Percentiles rank a stretch among this genome's conserved stretches.
phyloP scores from a whole-genome alignment of 805 yeast genomes.

The Wickerhamomyces silvicola region DNA sequence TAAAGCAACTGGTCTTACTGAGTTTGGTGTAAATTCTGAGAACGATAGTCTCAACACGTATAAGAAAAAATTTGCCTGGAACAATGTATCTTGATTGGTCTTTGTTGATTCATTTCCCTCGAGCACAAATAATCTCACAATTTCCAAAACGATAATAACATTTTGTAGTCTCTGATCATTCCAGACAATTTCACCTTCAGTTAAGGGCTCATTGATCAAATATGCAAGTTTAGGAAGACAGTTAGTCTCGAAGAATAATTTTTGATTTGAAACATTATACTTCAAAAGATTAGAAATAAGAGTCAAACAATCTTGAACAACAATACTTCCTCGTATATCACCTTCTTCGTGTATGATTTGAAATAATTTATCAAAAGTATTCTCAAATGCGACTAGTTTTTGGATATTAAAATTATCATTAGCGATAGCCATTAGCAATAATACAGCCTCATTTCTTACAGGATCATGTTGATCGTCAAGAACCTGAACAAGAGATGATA shows the following conservation, averaged over 20 bases:
- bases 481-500: slow-evolving; percentile 62
- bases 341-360: slow-evolving; percentile 82
- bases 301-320: slow-evolving; percentile 87
- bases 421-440: slow-evolving; percentile 77
- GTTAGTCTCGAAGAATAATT: slow-evolving; percentile 77
- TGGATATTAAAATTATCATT: slow-evolving; percentile 82
- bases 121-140: slow-evolving; percentile 63
- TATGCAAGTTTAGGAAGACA: slow-evolving; percentile 61
- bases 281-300: slow-evolving; percentile 65
- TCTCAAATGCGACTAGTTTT: slow-evolving; percentile 90
- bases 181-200: slow-evolving; percentile 52
- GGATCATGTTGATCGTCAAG: slow-evolving; percentile 72
- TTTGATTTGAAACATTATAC: slow-evolving; percentile 87
- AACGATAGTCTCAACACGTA: slow-evolving; percentile 66
- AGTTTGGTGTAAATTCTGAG: slow-evolving; percentile 53
- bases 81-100: slow-evolving; percentile 55
- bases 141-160: slow-evolving; percentile 59
- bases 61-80: slow-evolving; percentile 56
- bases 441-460: slow-evolving; percentile 79
- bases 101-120: slow-evolving; percentile 65
- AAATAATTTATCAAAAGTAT: slow-evolving; percentile 78
- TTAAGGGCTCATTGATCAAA: slow-evolving; percentile 57
- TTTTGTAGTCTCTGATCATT: slow-evolving; percentile 69
- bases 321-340: slow-evolving; percentile 78
- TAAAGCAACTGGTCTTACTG: slow-evolving; percentile 62